A percentile compares a stretch with the other conserved stretches of the same genome.
Conservation (phyloP, 2,329 filamentous ascomycete species). For the Penicillium hesseltinei region DNA sequence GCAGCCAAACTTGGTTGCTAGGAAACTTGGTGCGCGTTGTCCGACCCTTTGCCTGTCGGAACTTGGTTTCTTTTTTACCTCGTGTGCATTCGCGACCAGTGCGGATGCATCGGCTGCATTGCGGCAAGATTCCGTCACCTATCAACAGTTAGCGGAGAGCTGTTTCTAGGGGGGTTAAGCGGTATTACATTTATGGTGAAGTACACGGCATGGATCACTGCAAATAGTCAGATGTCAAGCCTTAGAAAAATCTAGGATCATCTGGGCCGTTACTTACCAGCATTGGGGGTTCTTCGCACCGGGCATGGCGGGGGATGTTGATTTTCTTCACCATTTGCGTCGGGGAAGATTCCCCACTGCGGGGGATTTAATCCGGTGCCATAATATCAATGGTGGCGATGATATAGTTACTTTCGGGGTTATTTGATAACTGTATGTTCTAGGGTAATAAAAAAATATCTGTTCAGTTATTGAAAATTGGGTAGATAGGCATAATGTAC, state of each 20-base stretch:
- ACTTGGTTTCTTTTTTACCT: conserved; percentile 11
- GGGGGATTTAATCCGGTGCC: conserved; percentile 3
- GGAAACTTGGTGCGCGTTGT: conserved; percentile 18
- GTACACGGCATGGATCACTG: conserved; percentile 22
- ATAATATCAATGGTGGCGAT: neutral
- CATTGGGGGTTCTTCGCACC: conserved; percentile 14
- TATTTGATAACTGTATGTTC: neutral
- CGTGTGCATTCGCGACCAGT: conserved; percentile 18
- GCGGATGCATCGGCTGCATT: conserved; percentile 20
- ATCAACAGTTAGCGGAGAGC: neutral
- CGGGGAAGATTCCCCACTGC: conserved; percentile 6
- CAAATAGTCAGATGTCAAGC: neutral
- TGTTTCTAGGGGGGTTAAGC: neutral
- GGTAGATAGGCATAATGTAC: neutral
- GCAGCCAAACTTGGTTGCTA: conserved; percentile 23
- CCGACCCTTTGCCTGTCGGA: conserved; percentile 14
- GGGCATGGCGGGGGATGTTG: conserved; percentile 6
- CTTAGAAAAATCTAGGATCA: neutral
- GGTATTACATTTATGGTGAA: conserved; percentile 23
- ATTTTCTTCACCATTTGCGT: conserved; percentile 1
- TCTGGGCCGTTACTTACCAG: conserved; percentile 12
- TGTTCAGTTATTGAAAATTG: too few relatives aligned
- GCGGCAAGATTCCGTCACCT: conserved; percentile 21
- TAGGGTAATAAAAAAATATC: too few relatives aligned
- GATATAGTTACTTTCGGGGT: neutral